Evolutionary conservation across 1,284 basidiomycete species (phyloP), one percentile per base, ranked within the genome.

Genomic region (Xanthoconium separans): DNA sequence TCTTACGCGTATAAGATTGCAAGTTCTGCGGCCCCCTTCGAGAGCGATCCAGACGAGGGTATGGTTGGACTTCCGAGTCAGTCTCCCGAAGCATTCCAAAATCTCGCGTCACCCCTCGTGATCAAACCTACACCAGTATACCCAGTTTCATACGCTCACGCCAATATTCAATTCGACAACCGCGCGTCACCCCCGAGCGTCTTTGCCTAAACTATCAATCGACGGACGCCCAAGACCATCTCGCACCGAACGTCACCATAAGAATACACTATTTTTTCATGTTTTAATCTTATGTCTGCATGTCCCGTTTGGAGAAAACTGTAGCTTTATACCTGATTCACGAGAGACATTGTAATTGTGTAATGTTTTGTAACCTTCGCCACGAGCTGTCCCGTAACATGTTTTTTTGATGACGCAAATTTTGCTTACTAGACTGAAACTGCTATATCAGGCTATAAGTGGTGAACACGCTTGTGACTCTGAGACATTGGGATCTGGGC

Each of bases 81-180:
- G 39, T 27, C 40, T 15, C 48, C 51, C 36, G 57, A 53, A 47
- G 40, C 61, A n/a, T 47, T 51, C 13, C 54, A 60, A 42, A 27
- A 51, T 34, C 42, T 47, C 41, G 47, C 51, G 43, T 50, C 60
- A 18, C 66, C 68, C 34, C 48, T 53, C 37, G 37, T 69, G 30
- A 50, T 71, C 54, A 67, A 50, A 49, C 66, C 66, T 7, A 72
- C 56, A 27, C 66, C 66, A 11, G 18, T 66, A 33, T 69, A 69
- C 45, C 70, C 66, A 0, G 46, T 49, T 22, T 58, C 69, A 29
- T 72, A 69, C 47, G 13, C 54, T 45, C 58, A 69, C n/a, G 20
- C 53, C 16, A 39, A 48, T 20, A 45, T 39, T 27, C 52, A 57
- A 37, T 34, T 51, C 42, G 53, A 61, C 39, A 20, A n/a, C 39